phyloP scores from a whole-genome alignment of 202 grass and related monocot species.

The Panicum hallii region DNA sequence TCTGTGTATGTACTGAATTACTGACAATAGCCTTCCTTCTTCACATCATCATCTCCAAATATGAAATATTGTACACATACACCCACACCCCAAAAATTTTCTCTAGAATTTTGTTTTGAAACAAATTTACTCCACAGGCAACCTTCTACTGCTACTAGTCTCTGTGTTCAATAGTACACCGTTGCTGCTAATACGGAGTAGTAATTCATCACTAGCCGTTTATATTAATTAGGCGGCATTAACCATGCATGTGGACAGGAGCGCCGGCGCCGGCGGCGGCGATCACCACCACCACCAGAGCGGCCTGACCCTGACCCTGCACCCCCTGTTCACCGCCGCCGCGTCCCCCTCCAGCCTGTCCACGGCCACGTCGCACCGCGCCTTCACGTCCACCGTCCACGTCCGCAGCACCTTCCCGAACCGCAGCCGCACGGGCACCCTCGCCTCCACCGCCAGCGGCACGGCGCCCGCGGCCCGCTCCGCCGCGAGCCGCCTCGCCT shows the following conservation, averaged over 20 bases:
- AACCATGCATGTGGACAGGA: not conserved
- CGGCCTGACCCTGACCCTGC: conserved; percentile 52
- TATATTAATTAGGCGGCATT: not conserved
- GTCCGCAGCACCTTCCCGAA: conserved; percentile 58
- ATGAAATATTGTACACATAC: not conserved
- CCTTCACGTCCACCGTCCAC: conserved; percentile 66
- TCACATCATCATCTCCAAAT: not conserved
- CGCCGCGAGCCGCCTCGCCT: conserved; percentile 23
- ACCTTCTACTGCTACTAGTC: not conserved
- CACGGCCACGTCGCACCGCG: conserved; percentile 61
- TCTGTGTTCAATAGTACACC: not conserved
- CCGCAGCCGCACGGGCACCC: conserved; percentile 53
- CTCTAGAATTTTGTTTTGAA: no score
- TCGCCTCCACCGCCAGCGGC: conserved; percentile 51
- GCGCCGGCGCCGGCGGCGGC: not conserved
- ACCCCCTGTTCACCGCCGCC: conserved; percentile 42
- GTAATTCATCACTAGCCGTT: conserved; percentile 17
- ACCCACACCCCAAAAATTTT: not conserved
- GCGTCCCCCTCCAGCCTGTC: conserved; percentile 49
- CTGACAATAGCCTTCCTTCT: not conserved
- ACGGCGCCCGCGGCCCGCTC: conserved; percentile 53
- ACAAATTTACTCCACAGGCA: conserved; percentile 15
- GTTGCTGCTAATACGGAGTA: not conserved
- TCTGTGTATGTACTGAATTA: not conserved
- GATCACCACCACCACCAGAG: conserved; percentile 59